These are phyloP conservation scores for Mycena crocata DNA, from an alignment of 768 basidiomycete species.

Conservation along the genomic window DNA sequence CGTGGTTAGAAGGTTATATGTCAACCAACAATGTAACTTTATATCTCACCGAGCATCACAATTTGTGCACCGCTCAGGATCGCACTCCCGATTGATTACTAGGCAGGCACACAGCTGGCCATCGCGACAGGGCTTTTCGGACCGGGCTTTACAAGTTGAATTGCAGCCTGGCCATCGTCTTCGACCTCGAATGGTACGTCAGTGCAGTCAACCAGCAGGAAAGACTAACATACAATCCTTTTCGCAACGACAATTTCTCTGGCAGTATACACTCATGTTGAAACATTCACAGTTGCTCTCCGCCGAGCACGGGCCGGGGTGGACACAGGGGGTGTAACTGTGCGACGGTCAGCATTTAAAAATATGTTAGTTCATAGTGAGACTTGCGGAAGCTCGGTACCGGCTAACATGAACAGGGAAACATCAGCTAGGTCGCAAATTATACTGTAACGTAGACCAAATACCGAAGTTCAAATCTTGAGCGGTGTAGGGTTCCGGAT, in stretches of 20 bases:
- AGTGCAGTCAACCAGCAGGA: not conserved
- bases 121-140: conserved; percentile 14
- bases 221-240: not conserved
- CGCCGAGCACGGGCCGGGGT: conserved; percentile 59
- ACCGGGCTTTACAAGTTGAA: conserved; percentile 18
- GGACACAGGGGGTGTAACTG: conserved; percentile 50
- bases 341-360: too few relatives aligned
- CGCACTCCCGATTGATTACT: conserved; percentile 55
- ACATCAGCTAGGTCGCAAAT: not conserved
- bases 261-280: conserved; percentile 52
- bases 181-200: not conserved
- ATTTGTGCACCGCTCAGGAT: conserved; percentile 60
- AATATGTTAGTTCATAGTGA: not conserved
- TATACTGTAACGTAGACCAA: conserved; percentile 35
- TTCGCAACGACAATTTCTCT: conserved; percentile 59
- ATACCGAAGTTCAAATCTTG: not conserved
- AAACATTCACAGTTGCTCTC: conserved; percentile 53
- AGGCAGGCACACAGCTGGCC: conserved; percentile 51
- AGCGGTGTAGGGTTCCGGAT: not conserved
- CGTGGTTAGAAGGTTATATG: not conserved
- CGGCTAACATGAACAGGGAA: not conserved
- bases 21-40: conserved; percentile 35
- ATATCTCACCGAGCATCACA: conserved; percentile 53
- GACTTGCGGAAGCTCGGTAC: not conserved
- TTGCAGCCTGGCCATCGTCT: conserved; percentile 1